phyloP scores from a whole-genome alignment of 202 grass and related monocot species.

The Schoenoplectus triqueter region DNA sequence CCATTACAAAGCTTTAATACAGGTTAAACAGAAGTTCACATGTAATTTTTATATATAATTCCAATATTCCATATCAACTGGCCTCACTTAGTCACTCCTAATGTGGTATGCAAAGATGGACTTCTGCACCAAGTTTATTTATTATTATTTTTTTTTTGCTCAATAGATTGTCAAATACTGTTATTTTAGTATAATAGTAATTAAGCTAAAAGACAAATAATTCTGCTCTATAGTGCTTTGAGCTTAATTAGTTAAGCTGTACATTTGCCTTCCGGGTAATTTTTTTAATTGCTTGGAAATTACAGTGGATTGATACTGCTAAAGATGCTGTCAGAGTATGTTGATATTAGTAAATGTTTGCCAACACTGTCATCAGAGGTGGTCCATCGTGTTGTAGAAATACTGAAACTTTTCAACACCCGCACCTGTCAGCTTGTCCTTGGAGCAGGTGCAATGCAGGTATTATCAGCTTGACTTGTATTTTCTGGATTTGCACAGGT shows the following conservation, averaged over 20 bases:
- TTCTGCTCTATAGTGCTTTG: background rate
- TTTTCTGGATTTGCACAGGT: background rate
- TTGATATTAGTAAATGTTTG: slow-evolving; percentile 98
- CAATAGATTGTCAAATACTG: background rate
- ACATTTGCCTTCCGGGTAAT: background rate
- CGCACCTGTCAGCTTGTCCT: slow-evolving; percentile 97
- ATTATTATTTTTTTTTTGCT: too few species aligned
- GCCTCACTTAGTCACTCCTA: background rate
- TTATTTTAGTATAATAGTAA: background rate
- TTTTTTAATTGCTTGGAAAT: slow-evolving; percentile 32
- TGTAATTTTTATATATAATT: slow-evolving; percentile 14
- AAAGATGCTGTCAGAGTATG: slow-evolving; percentile 97
- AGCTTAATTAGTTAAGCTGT: slow-evolving; percentile 15
- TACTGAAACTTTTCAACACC: slow-evolving; percentile 97
- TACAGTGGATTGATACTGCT: slow-evolving; percentile 94
- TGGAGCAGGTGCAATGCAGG: slow-evolving; percentile 99
- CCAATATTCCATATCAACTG: slow-evolving; percentile 4
- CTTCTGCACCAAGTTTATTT: background rate
- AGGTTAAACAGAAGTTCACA: background rate
- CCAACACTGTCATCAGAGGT: slow-evolving; percentile 92
- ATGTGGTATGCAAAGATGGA: background rate
- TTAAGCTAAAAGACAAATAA: slow-evolving; percentile 10
- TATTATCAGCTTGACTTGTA: slow-evolving; percentile 41
- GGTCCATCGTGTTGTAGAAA: slow-evolving; percentile 93
- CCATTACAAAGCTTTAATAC: slow-evolving; percentile 14